phyloP scores from a whole-genome alignment of 2,329 filamentous ascomycete genomes.

The Phyllosticta citribraziliensis region DNA sequence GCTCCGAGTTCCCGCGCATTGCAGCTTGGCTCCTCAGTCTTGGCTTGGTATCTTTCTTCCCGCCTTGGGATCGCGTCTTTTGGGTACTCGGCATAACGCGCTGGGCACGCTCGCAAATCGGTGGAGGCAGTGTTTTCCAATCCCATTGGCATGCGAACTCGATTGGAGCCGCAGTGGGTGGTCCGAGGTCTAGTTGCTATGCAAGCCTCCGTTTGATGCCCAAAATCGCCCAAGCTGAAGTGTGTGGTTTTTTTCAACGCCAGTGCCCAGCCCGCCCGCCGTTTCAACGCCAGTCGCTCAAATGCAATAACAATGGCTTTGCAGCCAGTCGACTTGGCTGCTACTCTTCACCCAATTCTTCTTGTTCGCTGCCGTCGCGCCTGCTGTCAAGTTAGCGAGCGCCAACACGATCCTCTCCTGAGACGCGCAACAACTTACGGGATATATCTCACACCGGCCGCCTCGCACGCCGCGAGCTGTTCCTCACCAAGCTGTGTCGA shows the following conservation, averaged over 20 bases:
- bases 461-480: constrained; percentile 45
- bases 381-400: not conserved
- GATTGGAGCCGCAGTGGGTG: not conserved
- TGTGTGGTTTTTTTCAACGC: not conserved
- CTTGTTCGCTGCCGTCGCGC: constrained; percentile 27
- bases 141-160: not conserved
- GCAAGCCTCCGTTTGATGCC: not conserved
- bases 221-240: not conserved
- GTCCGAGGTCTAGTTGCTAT: not conserved
- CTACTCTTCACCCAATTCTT: constrained; percentile 15
- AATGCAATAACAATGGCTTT: constrained; percentile 5
- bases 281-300: constrained; percentile 9
- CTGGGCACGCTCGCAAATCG: not conserved
- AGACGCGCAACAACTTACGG: constrained; percentile 26
- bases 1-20: not conserved
- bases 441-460: constrained; percentile 51
- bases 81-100: not conserved
- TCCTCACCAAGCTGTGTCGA: constrained; percentile 44
- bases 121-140: not conserved
- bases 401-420: not conserved
- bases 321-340: not conserved
- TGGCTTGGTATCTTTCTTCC: not conserved
- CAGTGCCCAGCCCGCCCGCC: not conserved
- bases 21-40: not conserved
- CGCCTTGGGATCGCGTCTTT: not conserved